A percentile compares a stretch with the other conserved stretches of the same genome.
Evolutionary conservation across 2,329 filamentous ascomycete species (phyloP).

Genomic region (Graphiopsis chlorocephala): DNA sequence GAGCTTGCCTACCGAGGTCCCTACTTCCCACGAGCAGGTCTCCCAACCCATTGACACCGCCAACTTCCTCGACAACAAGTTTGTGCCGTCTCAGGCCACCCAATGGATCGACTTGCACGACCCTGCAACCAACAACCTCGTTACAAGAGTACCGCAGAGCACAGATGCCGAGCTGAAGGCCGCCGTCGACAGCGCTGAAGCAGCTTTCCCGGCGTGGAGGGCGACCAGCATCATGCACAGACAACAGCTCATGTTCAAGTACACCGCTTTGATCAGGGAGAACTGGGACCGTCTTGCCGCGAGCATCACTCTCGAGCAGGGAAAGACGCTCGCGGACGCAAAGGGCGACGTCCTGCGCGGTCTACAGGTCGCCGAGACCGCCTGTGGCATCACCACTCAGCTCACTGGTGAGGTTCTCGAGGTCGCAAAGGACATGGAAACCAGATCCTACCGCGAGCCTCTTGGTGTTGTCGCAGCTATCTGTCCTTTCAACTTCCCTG

Average conservation of each 20-base stretch:
- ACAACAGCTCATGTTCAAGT: constrained; percentile 87
- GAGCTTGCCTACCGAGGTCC: constrained; percentile 58
- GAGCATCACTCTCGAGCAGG: constrained; percentile 83
- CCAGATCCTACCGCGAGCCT: constrained; percentile 75
- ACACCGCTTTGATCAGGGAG: constrained; percentile 73
- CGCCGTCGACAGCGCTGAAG: constrained; percentile 70
- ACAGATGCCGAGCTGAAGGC: constrained; percentile 74
- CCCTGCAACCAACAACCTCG: constrained; percentile 80
- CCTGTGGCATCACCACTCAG: constrained; percentile 75
- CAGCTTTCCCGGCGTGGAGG: constrained; percentile 72
- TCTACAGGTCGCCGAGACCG: constrained; percentile 80
- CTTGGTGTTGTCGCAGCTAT: constrained; percentile 79
- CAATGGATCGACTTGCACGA: constrained; percentile 78
- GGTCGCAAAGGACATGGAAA: constrained; percentile 89
- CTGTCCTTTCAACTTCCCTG: constrained; percentile 87
- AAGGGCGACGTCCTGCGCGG: constrained; percentile 78
- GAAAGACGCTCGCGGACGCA: constrained; percentile 82
- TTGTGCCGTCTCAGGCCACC: constrained; percentile 64
- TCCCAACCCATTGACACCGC: constrained; percentile 66
- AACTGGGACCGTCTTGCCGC: constrained; percentile 83
- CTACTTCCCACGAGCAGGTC: constrained; percentile 70
- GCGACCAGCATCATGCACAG: constrained; percentile 68
- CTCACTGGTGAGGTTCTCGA: constrained; percentile 81
- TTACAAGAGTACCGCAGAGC: constrained; percentile 79
- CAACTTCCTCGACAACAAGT: constrained; percentile 80